A percentile compares a stretch with the other conserved stretches of the same genome.
Evolutionary conservation across 768 basidiomycete genomes (phyloP).

Genomic region (Leucosporidium scottii): DNA sequence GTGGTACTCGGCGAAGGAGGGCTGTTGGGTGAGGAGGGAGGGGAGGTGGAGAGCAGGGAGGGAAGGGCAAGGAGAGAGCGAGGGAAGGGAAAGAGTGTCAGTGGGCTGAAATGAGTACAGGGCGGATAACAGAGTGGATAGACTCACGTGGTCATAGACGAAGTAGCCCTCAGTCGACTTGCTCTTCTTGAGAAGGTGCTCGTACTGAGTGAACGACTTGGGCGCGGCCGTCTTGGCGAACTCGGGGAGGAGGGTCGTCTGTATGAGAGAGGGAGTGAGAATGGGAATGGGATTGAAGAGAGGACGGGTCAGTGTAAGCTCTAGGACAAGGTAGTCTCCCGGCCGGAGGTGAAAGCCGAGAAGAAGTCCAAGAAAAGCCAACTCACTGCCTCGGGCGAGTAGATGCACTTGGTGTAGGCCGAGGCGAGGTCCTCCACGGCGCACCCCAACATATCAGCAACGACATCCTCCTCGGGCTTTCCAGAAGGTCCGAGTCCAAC

Average conservation of each 20-base stretch:
- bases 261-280: not conserved
- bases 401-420: not conserved
- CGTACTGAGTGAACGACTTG: slow-evolving; percentile 7
- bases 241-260: not conserved
- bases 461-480: not conserved
- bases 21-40: not conserved
- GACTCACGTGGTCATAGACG: slow-evolving; percentile 3
- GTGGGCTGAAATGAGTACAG: no score
- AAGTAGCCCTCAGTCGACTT: not conserved
- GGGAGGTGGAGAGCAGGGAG: not conserved
- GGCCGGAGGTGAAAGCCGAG: no score
- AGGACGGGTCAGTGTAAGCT: no score
- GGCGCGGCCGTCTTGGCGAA: slow-evolving; percentile 1
- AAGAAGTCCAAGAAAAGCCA: not conserved
- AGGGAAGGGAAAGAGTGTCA: no score
- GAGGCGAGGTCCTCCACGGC: not conserved
- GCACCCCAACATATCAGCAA: not conserved
- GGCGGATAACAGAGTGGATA: no score
- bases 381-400: slow-evolving; percentile 3
- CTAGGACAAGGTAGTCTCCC: no score
- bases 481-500: not conserved
- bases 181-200: slow-evolving; percentile 5
- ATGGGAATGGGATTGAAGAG: no score
- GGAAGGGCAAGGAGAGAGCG: not conserved
- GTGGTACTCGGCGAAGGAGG: slow-evolving; percentile 21